These are phyloP conservation scores for Solanum chaucha DNA, from an alignment of 257 asterid genomes.

Conservation along the genomic window DNA sequence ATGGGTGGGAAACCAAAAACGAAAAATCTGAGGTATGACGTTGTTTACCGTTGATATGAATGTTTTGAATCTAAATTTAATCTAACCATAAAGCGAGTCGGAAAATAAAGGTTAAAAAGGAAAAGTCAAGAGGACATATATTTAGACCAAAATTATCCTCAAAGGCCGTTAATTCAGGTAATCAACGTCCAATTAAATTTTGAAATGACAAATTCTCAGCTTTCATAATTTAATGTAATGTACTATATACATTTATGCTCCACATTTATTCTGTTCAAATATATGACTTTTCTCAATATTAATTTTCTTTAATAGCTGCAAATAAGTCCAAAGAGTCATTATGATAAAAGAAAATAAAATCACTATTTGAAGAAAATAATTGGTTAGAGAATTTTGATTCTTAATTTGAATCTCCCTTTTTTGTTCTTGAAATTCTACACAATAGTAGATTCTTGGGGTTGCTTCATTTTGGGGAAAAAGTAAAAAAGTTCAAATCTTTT, in stretches of 20 bases:
- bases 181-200: neutral
- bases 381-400: neutral
- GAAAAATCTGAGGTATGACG: neutral
- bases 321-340: neutral
- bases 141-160: neutral
- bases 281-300: neutral
- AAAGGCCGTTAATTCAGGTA: constrained; percentile 22
- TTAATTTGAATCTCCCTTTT: constrained; percentile 2
- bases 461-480: neutral
- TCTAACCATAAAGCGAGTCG: too few relatives aligned
- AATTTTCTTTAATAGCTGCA: neutral
- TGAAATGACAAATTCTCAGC: neutral
- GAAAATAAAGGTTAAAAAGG: neutral
- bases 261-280: neutral
- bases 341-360: neutral
- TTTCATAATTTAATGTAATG: neutral
- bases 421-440: constrained; percentile 16
- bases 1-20: neutral
- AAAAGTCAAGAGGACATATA: neutral
- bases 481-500: neutral
- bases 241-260: neutral
- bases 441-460: neutral
- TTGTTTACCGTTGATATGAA: too few relatives aligned
- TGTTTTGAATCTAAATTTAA: too few relatives aligned
- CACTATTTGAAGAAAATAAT: neutral